Conservation (phyloP, 306 rosid genomes). For the Hippophae tibetana region DNA sequence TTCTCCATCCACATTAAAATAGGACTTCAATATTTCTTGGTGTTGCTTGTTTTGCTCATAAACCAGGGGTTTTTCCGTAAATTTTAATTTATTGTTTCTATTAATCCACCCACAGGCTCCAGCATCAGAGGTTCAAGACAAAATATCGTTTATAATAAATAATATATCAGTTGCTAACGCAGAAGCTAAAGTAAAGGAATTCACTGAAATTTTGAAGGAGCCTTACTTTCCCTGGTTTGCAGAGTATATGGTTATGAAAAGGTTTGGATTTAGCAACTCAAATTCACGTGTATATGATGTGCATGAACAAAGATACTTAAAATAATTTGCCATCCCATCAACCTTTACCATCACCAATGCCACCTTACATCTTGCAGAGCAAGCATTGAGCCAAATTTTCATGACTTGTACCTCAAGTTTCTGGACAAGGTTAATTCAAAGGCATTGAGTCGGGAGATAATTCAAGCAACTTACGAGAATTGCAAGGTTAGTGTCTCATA, state of each 20-base stretch:
- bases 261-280: constrained; percentile 31
- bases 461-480: constrained; percentile 85
- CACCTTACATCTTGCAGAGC: constrained; percentile 47
- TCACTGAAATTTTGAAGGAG: constrained; percentile 67
- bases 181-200: constrained; percentile 73
- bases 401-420: constrained; percentile 86
- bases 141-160: constrained; percentile 83
- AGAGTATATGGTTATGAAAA: constrained; percentile 97
- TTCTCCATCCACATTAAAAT: not conserved
- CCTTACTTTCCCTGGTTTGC: constrained; percentile 96
- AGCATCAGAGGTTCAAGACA: constrained; percentile 91
- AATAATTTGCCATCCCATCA: not conserved
- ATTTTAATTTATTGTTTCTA: not conserved
- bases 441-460: constrained; percentile 74
- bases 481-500: constrained; percentile 63
- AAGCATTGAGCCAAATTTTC: constrained; percentile 97
- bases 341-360: not conserved
- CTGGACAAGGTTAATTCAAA: constrained; percentile 78
- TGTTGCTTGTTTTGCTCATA: not conserved
- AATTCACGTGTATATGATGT: not conserved
- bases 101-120: constrained; percentile 62
- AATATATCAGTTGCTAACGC: constrained; percentile 64
- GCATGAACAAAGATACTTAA: not conserved
- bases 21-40: not conserved
- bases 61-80: not conserved